Evolutionary conservation across 108 stramenopile species (phyloP), one percentile per base, ranked within the genome.

Genomic region (Pseudonitzschia pungens): DNA sequence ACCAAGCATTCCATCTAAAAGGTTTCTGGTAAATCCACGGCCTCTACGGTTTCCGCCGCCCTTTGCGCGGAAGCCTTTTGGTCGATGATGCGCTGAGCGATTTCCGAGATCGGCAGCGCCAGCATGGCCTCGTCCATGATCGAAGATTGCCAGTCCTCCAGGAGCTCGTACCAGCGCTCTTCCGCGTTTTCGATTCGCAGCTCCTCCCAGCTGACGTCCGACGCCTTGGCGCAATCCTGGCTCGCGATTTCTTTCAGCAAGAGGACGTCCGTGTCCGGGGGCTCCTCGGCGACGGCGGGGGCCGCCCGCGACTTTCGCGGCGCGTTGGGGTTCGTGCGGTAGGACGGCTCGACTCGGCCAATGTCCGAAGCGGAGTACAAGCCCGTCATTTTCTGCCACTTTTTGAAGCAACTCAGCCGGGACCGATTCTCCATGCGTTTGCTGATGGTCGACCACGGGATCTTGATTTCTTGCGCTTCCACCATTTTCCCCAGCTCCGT

Each of bases 391-490:
- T 65, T 60, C 73, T 76, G 36, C 79, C 55, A 87, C 45, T 85
- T 89, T 68, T 87, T 87, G 79, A 85, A 85, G 44, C 87, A 88
- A 54, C 77, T 79, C 42, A 88, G 66, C 7, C 89, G 86, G 27
- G 84, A 86, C 69, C 89, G 74, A 36, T 90, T 89, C 3, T 66
- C 85, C 89, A 93, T 90, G 15, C 76, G 72, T 62, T 85, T 89
- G 40, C 89, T 89, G n/a, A 91, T 81, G 26, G 75, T 42, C 22
- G 75, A 73, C 88, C 87, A 90, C 8, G 87, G 83, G 43, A 89
- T 85, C 73, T 85, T 81, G 44, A 82, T 75, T 4, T 71, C 71
- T 36, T 86, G 76, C 42, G 60, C 58, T 18, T 78, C 71, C 21
- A 88, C 85, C 69, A 87, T 84, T 52, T 80, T 68, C 41, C 86